Evolutionary conservation across 2,329 filamentous ascomycete species (phyloP).

Genomic region (Juglanconis sp.): DNA sequence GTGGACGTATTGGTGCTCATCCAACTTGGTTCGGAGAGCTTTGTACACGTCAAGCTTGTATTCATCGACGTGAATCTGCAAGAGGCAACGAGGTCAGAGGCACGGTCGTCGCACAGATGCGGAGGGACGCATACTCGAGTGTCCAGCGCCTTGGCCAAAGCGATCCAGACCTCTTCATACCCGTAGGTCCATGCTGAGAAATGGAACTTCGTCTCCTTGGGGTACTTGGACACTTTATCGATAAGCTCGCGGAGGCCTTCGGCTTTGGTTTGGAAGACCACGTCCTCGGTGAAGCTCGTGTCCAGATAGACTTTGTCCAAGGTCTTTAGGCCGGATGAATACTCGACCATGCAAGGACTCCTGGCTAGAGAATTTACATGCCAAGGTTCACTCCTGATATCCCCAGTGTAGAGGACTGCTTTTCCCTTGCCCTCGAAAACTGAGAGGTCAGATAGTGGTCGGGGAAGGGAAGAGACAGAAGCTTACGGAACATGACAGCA

Average conservation of each 20-base stretch:
- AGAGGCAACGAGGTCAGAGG: background rate
- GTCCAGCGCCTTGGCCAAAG: slow-evolving; percentile 66
- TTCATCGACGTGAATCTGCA: slow-evolving; percentile 72
- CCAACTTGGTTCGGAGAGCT: slow-evolving; percentile 50
- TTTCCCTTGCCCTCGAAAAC: slow-evolving; percentile 72
- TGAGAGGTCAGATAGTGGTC: slow-evolving; percentile 22
- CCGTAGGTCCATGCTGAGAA: slow-evolving; percentile 89
- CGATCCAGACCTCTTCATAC: slow-evolving; percentile 81
- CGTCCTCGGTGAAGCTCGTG: slow-evolving; percentile 64
- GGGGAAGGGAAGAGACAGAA: accelerated
- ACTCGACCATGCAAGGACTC: slow-evolving; percentile 72
- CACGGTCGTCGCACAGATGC: no score
- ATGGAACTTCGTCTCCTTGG: slow-evolving; percentile 74
- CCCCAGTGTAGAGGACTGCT: slow-evolving; percentile 83
- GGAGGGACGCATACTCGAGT: slow-evolving; percentile 47
- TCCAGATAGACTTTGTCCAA: slow-evolving; percentile 87
- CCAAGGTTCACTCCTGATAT: slow-evolving; percentile 82
- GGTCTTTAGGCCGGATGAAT: slow-evolving; percentile 60
- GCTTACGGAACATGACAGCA: slow-evolving; percentile 78
- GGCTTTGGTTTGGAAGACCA: slow-evolving; percentile 59
- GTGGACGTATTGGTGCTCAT: slow-evolving; percentile 39
- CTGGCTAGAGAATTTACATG: slow-evolving; percentile 73
- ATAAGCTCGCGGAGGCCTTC: slow-evolving; percentile 75
- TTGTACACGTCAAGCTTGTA: slow-evolving; percentile 76
- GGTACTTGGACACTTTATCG: slow-evolving; percentile 64